A percentile compares a stretch with the other conserved stretches of the same genome.
These are phyloP conservation scores for Termitomyces sp. DNA, from an alignment of 768 basidiomycete species.

Conservation along the genomic window DNA sequence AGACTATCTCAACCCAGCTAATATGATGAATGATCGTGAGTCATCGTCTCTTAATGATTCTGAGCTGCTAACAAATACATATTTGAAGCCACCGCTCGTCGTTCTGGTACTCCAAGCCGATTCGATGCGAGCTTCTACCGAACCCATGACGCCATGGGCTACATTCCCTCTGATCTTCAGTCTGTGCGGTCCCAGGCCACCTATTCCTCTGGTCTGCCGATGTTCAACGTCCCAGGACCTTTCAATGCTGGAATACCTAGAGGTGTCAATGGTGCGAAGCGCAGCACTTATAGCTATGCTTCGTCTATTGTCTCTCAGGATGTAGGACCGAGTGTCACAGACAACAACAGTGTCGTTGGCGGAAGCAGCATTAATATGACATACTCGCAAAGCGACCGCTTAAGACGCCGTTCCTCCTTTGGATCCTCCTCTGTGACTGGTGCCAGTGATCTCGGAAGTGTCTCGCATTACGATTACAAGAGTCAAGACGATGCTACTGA, in stretches of 20 bases:
- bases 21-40: conserved; percentile 47
- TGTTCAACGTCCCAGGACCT: conserved; percentile 68
- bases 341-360: conserved; percentile 58
- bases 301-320: conserved; percentile 94
- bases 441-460: conserved; percentile 71
- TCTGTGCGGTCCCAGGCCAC: conserved; percentile 96
- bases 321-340: conserved; percentile 58
- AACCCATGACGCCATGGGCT: conserved; percentile 88
- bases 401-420: conserved; percentile 74
- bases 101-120: conserved; percentile 88
- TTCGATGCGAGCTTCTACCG: conserved; percentile 96
- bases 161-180: conserved; percentile 94
- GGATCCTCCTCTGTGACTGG: conserved; percentile 64
- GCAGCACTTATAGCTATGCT: conserved; percentile 78
- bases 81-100: conserved; percentile 39
- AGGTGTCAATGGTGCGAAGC: conserved; percentile 54
- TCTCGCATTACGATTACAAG: conserved; percentile 81
- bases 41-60: conserved; percentile 8
- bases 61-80: conserved; percentile 6
- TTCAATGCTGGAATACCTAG: conserved; percentile 67
- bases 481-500: conserved; percentile 81
- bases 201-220: conserved; percentile 86
- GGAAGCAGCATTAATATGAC: conserved; percentile 57
- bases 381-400: conserved; percentile 88
- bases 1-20: conserved; percentile 51